Base-by-base conservation (phyloP, 805 yeast species). In the Suhomyces xylopsoci region DNA sequence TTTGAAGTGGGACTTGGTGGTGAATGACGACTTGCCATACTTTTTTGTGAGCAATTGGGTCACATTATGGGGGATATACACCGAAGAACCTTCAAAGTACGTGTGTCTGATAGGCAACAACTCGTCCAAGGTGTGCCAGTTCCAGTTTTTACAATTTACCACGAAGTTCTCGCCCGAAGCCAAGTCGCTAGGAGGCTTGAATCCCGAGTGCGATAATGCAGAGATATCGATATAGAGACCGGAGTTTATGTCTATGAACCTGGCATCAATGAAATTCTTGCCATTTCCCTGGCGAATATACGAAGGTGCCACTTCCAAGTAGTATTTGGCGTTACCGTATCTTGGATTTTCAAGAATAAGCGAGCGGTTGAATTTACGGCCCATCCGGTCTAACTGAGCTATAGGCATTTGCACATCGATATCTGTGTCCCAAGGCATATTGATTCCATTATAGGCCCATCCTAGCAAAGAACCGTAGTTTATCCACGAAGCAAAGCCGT, bases 351-450 rank as follows among this genome's bases (percentile, higher is more conserved):
- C 82, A 19, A 80, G 58, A 60, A 72, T 56, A 60, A 64, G 20
- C 7, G 79, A 65, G 49, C 77, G 77, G 59, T 81, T 81, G 62
- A 63, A 80, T n/a, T 57, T 49, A 45, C 70, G 62, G 4, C 81
- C 67, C 45, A 81, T 61, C 30, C 59, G 62, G 56, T 80, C 81
- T 50, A 81, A 63, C 45, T 80, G 83, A 8, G 50, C 57, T 7
- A 71, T 61, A 8, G 77, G 72, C 71, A 70, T 71, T 51, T 80
- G 79, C 24, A 83, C 81, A 61, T 81, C 85, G 49, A 80, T 70
- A 63, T 81, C 85, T 51, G 68, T 67, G 61, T 81, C 85, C 84
- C 84, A 81, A 4, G 83, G 84, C 55, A 81, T 79, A 32, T 74
- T 67, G 45, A 76, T 54, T 0, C 81, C 82, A 60, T 80, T 74